These are phyloP conservation scores for Apiosordaria backusii DNA, from an alignment of 495 filamentous ascomycete species.

Conservation along the genomic window DNA sequence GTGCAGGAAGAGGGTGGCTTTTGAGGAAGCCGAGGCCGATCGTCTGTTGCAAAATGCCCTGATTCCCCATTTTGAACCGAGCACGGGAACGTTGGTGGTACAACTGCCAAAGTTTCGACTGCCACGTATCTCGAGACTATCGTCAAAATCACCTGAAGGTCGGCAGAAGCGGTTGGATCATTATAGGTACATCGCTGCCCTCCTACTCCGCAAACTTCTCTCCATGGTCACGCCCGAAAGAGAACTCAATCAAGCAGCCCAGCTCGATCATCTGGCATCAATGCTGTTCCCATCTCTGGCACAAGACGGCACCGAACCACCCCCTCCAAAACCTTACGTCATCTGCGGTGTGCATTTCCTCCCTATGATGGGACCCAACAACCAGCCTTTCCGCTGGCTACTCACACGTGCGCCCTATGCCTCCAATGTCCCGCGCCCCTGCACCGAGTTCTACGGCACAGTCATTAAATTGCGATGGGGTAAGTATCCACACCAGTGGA, in stretches of 20 bases:
- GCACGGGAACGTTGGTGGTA: slow-evolving; percentile 41
- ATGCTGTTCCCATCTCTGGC: slow-evolving; percentile 37
- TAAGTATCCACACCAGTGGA: slow-evolving; percentile 9
- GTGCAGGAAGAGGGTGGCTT: slow-evolving; percentile 28
- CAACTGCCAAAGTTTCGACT: slow-evolving; percentile 34
- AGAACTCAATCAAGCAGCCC: slow-evolving; percentile 27
- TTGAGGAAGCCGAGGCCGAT: slow-evolving; percentile 35
- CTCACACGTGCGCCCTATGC: slow-evolving; percentile 40
- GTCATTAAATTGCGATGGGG: slow-evolving; percentile 9
- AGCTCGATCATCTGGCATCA: slow-evolving; percentile 35
- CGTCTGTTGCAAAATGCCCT: slow-evolving; percentile 29
- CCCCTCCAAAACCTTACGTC: slow-evolving; percentile 46
- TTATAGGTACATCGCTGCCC: slow-evolving; percentile 38
- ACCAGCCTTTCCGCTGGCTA: slow-evolving; percentile 33
- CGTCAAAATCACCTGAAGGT: slow-evolving; percentile 15
- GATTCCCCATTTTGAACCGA: slow-evolving; percentile 40
- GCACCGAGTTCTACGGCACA: slow-evolving; percentile 16
- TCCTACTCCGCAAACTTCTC: slow-evolving; percentile 39
- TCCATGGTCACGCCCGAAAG: slow-evolving; percentile 38
- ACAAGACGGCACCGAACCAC: slow-evolving; percentile 3
- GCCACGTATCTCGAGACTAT: slow-evolving; percentile 14
- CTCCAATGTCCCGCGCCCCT: slow-evolving; percentile 26
- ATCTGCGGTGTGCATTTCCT: slow-evolving; percentile 53
- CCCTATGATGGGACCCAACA: slow-evolving; percentile 34
- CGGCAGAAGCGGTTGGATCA: slow-evolving; percentile 30